Conservation (phyloP, 208 protist genomes). For the Trypanosoma mega region DNA sequence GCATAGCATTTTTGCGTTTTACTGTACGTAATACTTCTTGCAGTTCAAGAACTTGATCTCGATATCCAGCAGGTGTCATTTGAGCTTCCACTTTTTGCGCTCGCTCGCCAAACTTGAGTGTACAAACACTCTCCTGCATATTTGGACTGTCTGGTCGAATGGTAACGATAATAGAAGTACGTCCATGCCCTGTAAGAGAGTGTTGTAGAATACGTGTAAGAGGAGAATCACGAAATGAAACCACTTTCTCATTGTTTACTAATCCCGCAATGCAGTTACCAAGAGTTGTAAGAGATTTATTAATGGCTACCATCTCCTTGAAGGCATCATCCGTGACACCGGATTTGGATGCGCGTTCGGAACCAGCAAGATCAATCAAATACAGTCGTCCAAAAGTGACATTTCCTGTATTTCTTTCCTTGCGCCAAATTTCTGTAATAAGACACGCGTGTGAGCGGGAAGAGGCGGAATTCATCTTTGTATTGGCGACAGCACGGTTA, state of each 20-base stretch:
- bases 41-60: conserved; percentile 14
- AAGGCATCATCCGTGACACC: conserved; percentile 66
- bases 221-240: conserved; percentile 86
- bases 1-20: conserved; percentile 4
- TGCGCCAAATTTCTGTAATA: conserved; percentile 69
- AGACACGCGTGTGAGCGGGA: conserved; percentile 89
- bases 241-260: conserved; percentile 37
- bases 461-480: conserved; percentile 86
- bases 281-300: conserved; percentile 49
- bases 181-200: conserved; percentile 90
- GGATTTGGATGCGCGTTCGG: conserved; percentile 81
- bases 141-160: conserved; percentile 52
- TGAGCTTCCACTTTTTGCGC: conserved; percentile 65
- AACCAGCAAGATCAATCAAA: conserved; percentile 70
- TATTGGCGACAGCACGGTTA: conserved; percentile 80
- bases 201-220: conserved; percentile 87
- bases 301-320: conserved; percentile 77
- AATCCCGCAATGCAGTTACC: conserved; percentile 48
- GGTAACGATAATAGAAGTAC: conserved; percentile 68
- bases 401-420: conserved; percentile 35
- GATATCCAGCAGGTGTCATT: conserved; percentile 25
- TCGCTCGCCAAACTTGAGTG: conserved; percentile 63
- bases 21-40: background rate
- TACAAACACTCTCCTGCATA: conserved; percentile 69
- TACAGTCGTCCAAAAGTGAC: conserved; percentile 77